Conservation (phyloP, 164 flowering plant genomes). For the Vitis rupestris region DNA sequence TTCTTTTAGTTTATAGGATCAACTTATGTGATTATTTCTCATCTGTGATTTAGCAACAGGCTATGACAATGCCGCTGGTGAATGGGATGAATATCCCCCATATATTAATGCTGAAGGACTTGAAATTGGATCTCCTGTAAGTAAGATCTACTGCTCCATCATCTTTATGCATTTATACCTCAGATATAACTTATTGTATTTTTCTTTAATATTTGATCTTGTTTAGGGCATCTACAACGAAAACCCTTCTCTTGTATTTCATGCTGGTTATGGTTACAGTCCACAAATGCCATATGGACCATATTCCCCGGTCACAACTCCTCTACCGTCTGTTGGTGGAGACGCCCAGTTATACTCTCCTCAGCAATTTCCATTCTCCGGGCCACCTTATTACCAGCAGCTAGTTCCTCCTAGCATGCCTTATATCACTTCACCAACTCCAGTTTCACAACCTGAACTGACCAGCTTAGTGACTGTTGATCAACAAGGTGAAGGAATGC, state of each 20-base stretch:
- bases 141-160: conserved; percentile 18
- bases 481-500: conserved; percentile 55
- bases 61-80: conserved; percentile 49
- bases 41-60: conserved; percentile 36
- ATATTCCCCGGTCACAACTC: conserved; percentile 84
- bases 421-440: conserved; percentile 55
- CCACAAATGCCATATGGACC: conserved; percentile 91
- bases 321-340: conserved; percentile 63
- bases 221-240: conserved; percentile 82
- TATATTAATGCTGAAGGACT: conserved; percentile 62
- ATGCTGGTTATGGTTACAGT: conserved; percentile 81
- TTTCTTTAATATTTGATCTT: conserved; percentile 15
- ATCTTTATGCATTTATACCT: background rate
- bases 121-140: conserved; percentile 75
- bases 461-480: conserved; percentile 38
- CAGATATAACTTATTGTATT: background rate
- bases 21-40: background rate
- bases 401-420: conserved; percentile 60
- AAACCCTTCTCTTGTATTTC: conserved; percentile 69
- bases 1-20: background rate
- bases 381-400: conserved; percentile 72
- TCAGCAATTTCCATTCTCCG: conserved; percentile 60
- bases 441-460: conserved; percentile 69
- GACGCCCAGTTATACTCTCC: conserved; percentile 58
- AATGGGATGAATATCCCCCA: conserved; percentile 73